phyloP scores from a whole-genome alignment of 2,329 filamentous ascomycete species.

The Botryotinia globosa region DNA sequence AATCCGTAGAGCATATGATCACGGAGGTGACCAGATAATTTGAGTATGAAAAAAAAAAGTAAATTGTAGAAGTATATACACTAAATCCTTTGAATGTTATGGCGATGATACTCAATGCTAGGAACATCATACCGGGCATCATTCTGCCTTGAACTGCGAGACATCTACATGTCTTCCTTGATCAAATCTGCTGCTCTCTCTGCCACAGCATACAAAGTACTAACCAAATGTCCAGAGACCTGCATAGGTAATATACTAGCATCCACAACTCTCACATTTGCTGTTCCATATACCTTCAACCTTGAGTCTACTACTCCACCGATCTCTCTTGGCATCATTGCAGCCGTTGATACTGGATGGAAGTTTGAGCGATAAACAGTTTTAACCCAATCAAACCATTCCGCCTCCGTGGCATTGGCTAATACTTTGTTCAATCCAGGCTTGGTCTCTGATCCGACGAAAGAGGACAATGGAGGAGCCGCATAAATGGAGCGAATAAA shows the following conservation, averaged over 20 bases:
- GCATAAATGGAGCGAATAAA: background rate
- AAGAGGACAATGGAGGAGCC: background rate
- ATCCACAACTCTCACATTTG: slow-evolving; percentile 27
- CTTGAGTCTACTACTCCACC: slow-evolving; percentile 27
- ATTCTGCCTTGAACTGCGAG: background rate
- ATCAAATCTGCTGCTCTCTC: slow-evolving; percentile 28
- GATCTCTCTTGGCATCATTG: slow-evolving; percentile 26
- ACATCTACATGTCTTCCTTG: slow-evolving; percentile 12
- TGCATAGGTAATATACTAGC: slow-evolving; percentile 27
- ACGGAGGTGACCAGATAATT: background rate
- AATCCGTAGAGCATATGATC: background rate
- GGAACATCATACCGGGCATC: background rate
- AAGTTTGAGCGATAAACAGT: slow-evolving; percentile 21
- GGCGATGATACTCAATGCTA: background rate
- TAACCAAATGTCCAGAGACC: slow-evolving; percentile 25
- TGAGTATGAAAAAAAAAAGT: background rate
- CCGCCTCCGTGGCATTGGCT: slow-evolving; percentile 16
- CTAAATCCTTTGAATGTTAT: background rate
- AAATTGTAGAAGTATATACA: background rate
- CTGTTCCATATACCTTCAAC: slow-evolving; percentile 28
- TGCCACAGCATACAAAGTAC: slow-evolving; percentile 26
- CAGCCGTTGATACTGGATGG: slow-evolving; percentile 26
- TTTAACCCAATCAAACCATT: slow-evolving; percentile 19
- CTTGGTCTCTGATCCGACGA: slow-evolving; percentile 12
- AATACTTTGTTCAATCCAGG: slow-evolving; percentile 19